phyloP scores from a whole-genome alignment of 495 filamentous ascomycete species.

The Xanthoparmelia taractica region DNA sequence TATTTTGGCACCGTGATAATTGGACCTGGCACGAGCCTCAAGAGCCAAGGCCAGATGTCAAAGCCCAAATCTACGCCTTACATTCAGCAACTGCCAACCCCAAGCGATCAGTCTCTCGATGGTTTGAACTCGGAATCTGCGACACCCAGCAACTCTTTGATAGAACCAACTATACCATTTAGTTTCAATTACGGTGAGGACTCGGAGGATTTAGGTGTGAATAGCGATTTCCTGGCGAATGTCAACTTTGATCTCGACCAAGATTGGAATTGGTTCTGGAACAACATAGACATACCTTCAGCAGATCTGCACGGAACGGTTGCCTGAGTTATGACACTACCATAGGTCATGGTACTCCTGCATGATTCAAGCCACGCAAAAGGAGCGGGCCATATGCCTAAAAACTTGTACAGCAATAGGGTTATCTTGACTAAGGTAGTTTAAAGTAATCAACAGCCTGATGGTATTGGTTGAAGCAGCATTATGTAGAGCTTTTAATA shows the following conservation, averaged over 20 bases:
- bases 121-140: not conserved
- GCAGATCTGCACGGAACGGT: not conserved
- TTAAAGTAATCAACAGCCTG: too few relatives aligned
- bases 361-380: too few relatives aligned
- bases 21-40: conserved; percentile 31
- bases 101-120: conserved; percentile 5
- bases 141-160: too few relatives aligned
- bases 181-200: not conserved
- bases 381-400: too few relatives aligned
- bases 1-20: conserved; percentile 41
- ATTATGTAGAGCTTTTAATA: too few relatives aligned
- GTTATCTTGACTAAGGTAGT: too few relatives aligned
- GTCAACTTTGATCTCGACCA: conserved; percentile 36
- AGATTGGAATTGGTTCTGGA: conserved; percentile 38
- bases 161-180: not conserved
- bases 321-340: not conserved
- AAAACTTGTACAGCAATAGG: too few relatives aligned
- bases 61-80: not conserved
- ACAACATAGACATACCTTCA: conserved; percentile 18
- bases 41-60: conserved; percentile 3
- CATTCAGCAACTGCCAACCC: conserved; percentile 16
- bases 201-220: not conserved
- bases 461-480: too few relatives aligned
- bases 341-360: too few relatives aligned
- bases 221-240: conserved; percentile 26